A percentile compares a stretch with the other conserved stretches of the same genome.
Conservation (phyloP, 352 stramenopile genomes). For the Globisporangium echinulatum region DNA sequence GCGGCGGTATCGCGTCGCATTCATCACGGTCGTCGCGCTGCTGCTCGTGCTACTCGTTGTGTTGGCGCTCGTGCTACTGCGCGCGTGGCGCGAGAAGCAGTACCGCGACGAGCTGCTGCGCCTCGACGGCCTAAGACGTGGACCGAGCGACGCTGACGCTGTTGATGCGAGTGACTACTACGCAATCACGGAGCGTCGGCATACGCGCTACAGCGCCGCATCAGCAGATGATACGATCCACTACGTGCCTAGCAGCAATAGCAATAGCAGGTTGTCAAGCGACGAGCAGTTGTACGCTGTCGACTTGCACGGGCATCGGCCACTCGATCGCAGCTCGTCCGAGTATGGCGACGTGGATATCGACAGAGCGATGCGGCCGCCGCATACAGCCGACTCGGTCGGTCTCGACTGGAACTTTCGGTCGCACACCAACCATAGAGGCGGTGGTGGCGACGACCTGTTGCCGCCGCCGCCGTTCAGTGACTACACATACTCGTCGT, state of each 20-base stretch:
- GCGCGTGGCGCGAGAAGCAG: conserved; percentile 14
- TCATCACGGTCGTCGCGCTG: conserved; percentile 6
- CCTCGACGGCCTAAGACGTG: background rate
- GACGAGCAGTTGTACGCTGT: conserved; percentile 1
- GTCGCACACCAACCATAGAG: conserved; percentile 2
- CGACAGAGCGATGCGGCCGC: background rate
- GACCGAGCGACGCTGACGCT: no score
- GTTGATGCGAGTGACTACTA: background rate
- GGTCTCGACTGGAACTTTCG: conserved; percentile 14
- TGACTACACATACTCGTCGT: conserved; percentile 13
- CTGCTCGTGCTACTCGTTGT: conserved; percentile 9
- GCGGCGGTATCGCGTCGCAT: conserved; percentile 5
- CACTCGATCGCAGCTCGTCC: background rate
- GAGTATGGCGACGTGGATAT: no score
- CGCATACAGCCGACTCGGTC: conserved; percentile 7
- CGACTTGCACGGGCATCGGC: background rate
- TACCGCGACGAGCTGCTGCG: conserved; percentile 8
- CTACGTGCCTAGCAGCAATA: conserved; percentile 4
- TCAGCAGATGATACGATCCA: no score
- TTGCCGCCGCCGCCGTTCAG: conserved; percentile 8
- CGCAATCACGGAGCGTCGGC: conserved; percentile 3
- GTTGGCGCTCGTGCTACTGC: conserved; percentile 7
- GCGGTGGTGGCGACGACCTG: background rate
- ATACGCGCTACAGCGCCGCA: conserved; percentile 2
- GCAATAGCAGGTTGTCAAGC: conserved; percentile 4